Evolutionary conservation across 169 alveolate species (phyloP).

Genomic region (Plasmodium billcollinsi): DNA sequence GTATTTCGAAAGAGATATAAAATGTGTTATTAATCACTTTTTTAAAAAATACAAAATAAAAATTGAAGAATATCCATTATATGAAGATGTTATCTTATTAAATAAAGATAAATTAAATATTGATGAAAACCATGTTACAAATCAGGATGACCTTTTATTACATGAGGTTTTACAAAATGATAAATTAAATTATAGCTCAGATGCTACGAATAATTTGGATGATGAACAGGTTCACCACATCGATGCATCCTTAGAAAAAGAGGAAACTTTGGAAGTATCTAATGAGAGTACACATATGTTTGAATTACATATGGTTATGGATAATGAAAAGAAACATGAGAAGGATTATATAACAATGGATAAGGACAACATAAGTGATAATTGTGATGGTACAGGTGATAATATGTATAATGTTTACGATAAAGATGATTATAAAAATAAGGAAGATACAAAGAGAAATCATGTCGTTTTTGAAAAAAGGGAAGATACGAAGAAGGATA

Average conservation of each 20-base stretch:
- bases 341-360: neutral
- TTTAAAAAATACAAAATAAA: constrained; percentile 92
- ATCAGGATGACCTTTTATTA: constrained; percentile 12
- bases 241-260: constrained; percentile 2
- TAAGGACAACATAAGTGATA: neutral
- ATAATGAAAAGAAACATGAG: neutral
- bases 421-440: neutral
- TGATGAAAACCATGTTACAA: constrained; percentile 15
- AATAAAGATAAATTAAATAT: constrained; percentile 14
- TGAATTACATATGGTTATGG: neutral
- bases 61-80: constrained; percentile 92
- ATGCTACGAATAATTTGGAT: constrained; percentile 12
- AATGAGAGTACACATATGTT: neutral
- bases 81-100: constrained; percentile 64
- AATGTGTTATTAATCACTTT: constrained; percentile 93
- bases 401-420: neutral
- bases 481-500: constrained; percentile 2
- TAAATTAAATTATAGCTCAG: constrained; percentile 42
- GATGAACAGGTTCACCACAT: constrained; percentile 7
- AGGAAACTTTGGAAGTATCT: neutral
- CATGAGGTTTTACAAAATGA: constrained; percentile 36
- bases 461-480: constrained; percentile 15
- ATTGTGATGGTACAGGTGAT: neutral
- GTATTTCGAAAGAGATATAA: constrained; percentile 95
- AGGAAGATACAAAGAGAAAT: neutral